Evolutionary conservation across 176 grass and related monocot species (phyloP).

Genomic region (Bolboschoenus planiculmis): DNA sequence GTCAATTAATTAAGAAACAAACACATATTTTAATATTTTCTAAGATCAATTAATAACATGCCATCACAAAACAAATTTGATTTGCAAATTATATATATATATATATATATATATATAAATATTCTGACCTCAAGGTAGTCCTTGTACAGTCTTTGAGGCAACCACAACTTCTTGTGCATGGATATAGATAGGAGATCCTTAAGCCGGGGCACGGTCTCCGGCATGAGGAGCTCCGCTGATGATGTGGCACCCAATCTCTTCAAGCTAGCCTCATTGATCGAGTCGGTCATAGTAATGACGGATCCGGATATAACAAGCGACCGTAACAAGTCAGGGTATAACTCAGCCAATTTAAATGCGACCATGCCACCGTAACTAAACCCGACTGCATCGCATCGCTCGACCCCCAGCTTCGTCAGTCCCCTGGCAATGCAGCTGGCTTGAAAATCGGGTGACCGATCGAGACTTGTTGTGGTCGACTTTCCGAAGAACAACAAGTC

Average conservation of each 20-base stretch:
- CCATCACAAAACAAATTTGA: not conserved
- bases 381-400: constrained; percentile 65
- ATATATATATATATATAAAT: too few species aligned
- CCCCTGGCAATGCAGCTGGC: constrained; percentile 51
- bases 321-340: constrained; percentile 49
- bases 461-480: constrained; percentile 35
- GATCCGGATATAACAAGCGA: constrained; percentile 73
- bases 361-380: constrained; percentile 99
- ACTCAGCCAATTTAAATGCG: constrained; percentile 88
- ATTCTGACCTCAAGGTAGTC: constrained; percentile 78
- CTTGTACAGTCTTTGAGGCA: constrained; percentile 70
- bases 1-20: not conserved
- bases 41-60: not conserved
- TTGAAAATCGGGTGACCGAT: constrained; percentile 81
- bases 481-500: constrained; percentile 88
- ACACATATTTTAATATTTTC: not conserved
- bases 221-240: constrained; percentile 72
- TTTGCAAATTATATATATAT: not conserved
- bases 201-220: constrained; percentile 65
- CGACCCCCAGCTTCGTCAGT: constrained; percentile 51
- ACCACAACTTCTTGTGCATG: constrained; percentile 79
- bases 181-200: constrained; percentile 66
- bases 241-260: constrained; percentile 39
- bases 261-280: constrained; percentile 53
- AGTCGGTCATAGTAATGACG: constrained; percentile 81